Base-by-base conservation (phyloP, 2,329 filamentous ascomycete species). In the Arthrinium phaeospermum region DNA sequence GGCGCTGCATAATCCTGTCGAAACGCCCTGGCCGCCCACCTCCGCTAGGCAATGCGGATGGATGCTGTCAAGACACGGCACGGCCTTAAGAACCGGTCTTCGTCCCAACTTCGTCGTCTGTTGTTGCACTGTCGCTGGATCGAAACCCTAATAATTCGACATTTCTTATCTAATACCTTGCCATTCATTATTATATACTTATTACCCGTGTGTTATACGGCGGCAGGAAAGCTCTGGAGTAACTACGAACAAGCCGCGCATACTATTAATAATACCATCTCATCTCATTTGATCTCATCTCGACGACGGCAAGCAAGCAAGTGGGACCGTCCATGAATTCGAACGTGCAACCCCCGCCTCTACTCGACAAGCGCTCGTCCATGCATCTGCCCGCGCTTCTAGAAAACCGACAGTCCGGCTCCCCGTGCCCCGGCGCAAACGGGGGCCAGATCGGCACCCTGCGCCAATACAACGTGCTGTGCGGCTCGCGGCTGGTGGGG, bases 381-480 rank as follows among this genome's bases (percentile, higher is more conserved):
- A 49, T 69, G 45, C 47, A 27, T 27, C 10, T 69, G 12, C 67
- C 67, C 22, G 45, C 10, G 19, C 14, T 69, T 2, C 45, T 69
- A 16, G 12, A 49, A 4, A 14, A 49, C 45, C 22, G 67, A 37
- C 45, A 47, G 7, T 37, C 67, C 45, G 47, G 34, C 67, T 69
- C 67, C 45, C 67, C 67, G 34, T 69, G 67, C 27, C 67, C 67
- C 16, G 10, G 47, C 27, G 67, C 44, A 4, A 69, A 69, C 27
- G 67, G 67, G 45, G 47, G 45, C 27, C 67, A 49, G 67, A 69
- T 69, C 14, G 67, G 67, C 45, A 69, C 45, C 8, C 45, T 49
- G 22, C 47, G 45, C 27, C 2, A 10, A 2, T 69, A 47, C 67
- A 69, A 49, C 19, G 27, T 69, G 27, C 45, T 69, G 2, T 69